A percentile compares a stretch with the other conserved stretches of the same genome.
These are phyloP conservation scores for Lineolata rhizophorae DNA, from an alignment of 495 filamentous ascomycete genomes.

Conservation along the genomic window DNA sequence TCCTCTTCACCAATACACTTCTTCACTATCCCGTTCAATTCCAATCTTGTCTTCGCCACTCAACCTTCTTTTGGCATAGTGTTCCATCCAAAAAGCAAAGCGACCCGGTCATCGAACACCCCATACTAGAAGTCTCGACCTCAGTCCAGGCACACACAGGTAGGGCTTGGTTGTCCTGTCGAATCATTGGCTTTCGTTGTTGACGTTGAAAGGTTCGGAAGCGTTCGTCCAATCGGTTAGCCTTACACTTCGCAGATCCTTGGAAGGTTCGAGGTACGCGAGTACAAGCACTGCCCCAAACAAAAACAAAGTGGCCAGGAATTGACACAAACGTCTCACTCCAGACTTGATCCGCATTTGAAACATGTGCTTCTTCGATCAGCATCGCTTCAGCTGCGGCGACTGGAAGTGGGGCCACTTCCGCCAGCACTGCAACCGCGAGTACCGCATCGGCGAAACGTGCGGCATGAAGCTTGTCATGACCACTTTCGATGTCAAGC, in stretches of 20 bases:
- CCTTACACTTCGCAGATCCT: background rate
- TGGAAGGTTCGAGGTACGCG: background rate
- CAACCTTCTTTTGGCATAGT: no score
- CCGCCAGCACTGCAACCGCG: conserved; percentile 80
- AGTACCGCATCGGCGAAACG: conserved; percentile 94
- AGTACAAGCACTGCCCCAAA: conserved; percentile 6
- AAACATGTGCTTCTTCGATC: conserved; percentile 46
- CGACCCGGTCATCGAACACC: no score
- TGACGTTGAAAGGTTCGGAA: conserved; percentile 2
- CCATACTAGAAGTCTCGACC: no score
- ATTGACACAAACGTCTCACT: no score
- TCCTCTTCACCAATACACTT: conserved; percentile 8
- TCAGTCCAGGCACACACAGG: no score
- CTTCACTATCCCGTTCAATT: no score
- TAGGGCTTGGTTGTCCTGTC: conserved; percentile 1
- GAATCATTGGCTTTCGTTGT: conserved; percentile 1
- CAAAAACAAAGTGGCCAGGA: no score
- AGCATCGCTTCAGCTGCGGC: conserved; percentile 43
- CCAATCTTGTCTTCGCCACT: no score
- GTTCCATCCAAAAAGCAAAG: no score
- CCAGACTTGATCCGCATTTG: no score
- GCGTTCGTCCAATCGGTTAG: background rate
- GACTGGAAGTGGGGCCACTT: conserved; percentile 96
- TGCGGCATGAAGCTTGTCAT: conserved; percentile 88
- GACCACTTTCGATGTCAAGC: conserved; percentile 33